phyloP scores from a whole-genome alignment of 2,329 filamentous ascomycete species.

The Aspergillus quadricinctus region DNA sequence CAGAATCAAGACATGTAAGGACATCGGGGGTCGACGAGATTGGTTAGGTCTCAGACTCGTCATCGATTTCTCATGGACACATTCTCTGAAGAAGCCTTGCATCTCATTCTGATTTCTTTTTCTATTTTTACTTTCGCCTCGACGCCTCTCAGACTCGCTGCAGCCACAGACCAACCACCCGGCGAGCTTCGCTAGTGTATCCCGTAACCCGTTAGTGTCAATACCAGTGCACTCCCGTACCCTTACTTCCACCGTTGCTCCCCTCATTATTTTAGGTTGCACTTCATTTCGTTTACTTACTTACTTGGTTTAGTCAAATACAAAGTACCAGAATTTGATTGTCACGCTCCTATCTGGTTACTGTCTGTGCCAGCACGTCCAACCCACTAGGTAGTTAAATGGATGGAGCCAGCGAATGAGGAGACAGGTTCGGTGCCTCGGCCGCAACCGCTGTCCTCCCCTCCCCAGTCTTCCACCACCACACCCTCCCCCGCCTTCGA shows the following conservation, averaged over 20 bases:
- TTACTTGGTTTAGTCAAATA: slow-evolving; percentile 11
- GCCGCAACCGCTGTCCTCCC: slow-evolving; percentile 23
- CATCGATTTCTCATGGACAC: neutral
- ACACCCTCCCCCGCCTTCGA: slow-evolving; percentile 6
- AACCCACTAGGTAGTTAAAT: slow-evolving; percentile 27
- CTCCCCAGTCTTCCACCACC: slow-evolving; percentile 8
- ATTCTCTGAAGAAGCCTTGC: neutral
- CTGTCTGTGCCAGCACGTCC: slow-evolving; percentile 4
- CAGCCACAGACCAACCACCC: neutral
- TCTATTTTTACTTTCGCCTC: neutral
- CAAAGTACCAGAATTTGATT: neutral
- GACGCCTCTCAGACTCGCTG: neutral
- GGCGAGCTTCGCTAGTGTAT: neutral
- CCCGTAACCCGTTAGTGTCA: neutral
- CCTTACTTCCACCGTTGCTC: slow-evolving; percentile 4
- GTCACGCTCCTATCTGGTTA: neutral
- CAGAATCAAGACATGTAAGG: neutral
- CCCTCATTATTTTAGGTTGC: slow-evolving; percentile 7
- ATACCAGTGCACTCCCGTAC: neutral
- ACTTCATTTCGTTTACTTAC: slow-evolving; percentile 10
- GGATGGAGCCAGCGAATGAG: slow-evolving; percentile 41
- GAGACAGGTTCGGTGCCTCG: slow-evolving; percentile 30
- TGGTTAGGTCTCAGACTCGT: neutral
- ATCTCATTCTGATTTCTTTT: neutral
- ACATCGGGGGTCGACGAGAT: neutral